These are phyloP conservation scores for Tephrocybe rancida DNA, from an alignment of 768 basidiomycete genomes.

Conservation along the genomic window DNA sequence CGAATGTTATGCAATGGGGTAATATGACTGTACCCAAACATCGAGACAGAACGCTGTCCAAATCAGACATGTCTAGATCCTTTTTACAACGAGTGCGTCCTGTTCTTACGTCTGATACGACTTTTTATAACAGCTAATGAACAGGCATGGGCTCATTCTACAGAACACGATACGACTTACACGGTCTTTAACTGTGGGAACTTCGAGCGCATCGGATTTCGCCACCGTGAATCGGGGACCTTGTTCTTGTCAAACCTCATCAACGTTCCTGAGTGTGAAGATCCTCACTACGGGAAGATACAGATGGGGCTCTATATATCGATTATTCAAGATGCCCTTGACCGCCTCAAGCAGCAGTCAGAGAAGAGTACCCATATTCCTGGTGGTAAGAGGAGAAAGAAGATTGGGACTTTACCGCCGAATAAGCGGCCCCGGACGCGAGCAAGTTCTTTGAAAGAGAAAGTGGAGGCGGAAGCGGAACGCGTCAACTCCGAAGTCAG, in stretches of 20 bases:
- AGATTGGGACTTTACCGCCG: neutral
- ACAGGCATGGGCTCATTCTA: neutral
- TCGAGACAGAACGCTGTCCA: neutral
- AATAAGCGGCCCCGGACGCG: neutral
- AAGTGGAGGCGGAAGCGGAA: neutral
- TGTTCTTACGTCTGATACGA: neutral
- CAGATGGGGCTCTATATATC: constrained; percentile 4
- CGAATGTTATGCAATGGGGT: neutral
- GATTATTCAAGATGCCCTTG: constrained; percentile 15
- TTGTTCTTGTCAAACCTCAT: constrained; percentile 17
- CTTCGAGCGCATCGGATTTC: constrained; percentile 15
- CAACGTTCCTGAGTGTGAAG: constrained; percentile 5
- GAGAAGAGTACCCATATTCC: neutral
- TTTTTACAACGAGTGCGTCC: neutral
- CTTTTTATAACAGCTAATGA: neutral
- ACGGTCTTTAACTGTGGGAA: constrained; percentile 16
- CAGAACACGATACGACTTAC: constrained; percentile 1
- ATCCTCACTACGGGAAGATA: constrained; percentile 16
- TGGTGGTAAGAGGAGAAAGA: neutral
- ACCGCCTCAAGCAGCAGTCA: neutral
- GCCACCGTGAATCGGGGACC: constrained; percentile 16
- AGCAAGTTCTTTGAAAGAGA: neutral
- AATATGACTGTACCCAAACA: too few relatives aligned
- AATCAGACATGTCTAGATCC: neutral
- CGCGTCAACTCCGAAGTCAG: neutral